Percentiles rank a stretch among this genome's conserved stretches.
These are phyloP conservation scores for Fusarium sp. DNA, from an alignment of 2,329 filamentous ascomycete genomes.

Conservation along the genomic window DNA sequence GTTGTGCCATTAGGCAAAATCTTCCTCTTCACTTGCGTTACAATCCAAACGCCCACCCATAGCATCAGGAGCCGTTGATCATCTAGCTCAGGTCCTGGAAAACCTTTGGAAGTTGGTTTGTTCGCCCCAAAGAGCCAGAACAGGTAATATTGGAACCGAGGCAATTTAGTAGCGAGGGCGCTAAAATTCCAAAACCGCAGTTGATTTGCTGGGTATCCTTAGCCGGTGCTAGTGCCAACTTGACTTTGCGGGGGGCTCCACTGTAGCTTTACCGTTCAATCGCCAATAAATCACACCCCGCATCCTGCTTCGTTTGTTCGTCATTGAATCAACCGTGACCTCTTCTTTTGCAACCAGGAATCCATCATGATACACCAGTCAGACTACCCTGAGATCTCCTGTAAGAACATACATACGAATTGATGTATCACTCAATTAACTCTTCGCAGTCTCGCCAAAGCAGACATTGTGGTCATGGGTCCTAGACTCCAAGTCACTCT, in stretches of 20 bases:
- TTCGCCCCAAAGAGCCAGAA: background rate
- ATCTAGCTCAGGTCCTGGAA: background rate
- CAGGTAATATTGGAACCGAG: background rate
- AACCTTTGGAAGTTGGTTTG: background rate
- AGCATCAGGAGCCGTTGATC: rapidly evolving
- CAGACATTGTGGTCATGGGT: conserved; percentile 3
- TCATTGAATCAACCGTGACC: background rate
- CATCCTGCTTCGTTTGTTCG: background rate
- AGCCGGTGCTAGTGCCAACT: background rate
- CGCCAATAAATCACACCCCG: background rate
- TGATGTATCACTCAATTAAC: background rate
- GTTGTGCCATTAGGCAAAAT: too few species aligned
- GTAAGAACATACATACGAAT: background rate
- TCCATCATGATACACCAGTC: background rate
- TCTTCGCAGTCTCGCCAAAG: background rate
- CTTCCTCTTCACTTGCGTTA: too few species aligned
- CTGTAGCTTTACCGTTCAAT: background rate
- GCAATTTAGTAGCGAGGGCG: background rate
- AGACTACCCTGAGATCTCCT: background rate
- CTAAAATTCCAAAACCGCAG: background rate
- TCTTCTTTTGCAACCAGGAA: background rate
- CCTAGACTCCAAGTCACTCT: background rate
- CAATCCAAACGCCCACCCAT: too few species aligned
- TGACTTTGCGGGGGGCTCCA: background rate
- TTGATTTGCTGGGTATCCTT: background rate